Percentiles rank a stretch among this genome's conserved stretches.
Evolutionary conservation across 73 alveolate genomes (phyloP).

Genomic region (Diophrys appendiculata): DNA sequence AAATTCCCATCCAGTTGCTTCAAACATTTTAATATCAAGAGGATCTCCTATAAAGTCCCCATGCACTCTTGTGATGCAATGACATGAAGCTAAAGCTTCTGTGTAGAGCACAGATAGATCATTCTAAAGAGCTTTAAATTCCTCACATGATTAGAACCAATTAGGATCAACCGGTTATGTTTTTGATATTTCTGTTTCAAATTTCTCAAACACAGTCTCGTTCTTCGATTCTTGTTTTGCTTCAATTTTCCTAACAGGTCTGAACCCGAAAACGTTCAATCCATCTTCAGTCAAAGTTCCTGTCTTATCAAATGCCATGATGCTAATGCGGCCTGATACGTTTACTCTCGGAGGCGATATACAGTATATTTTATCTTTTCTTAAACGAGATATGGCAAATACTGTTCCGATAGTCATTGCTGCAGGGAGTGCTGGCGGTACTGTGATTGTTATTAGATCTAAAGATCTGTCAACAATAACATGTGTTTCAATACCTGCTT

Average conservation of each 20-base stretch:
- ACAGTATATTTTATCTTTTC: slow-evolving; percentile 80
- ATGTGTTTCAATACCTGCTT: slow-evolving; percentile 76
- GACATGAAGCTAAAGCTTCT: slow-evolving; percentile 86
- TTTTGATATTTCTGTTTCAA: background rate
- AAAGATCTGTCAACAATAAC: slow-evolving; percentile 50
- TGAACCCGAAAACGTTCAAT: slow-evolving; percentile 77
- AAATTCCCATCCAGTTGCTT: slow-evolving; percentile 91
- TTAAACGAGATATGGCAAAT: slow-evolving; percentile 81
- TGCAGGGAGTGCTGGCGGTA: slow-evolving; percentile 98
- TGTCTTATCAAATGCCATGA: slow-evolving; percentile 88
- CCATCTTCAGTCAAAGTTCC: slow-evolving; percentile 96
- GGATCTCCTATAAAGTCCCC: slow-evolving; percentile 96
- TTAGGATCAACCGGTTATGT: slow-evolving; percentile 26
- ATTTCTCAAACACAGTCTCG: background rate
- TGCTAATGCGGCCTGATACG: slow-evolving; percentile 75
- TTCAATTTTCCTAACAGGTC: slow-evolving; percentile 35
- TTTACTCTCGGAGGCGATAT: slow-evolving; percentile 88
- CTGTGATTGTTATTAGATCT: slow-evolving; percentile 92
- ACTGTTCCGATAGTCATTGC: slow-evolving; percentile 91
- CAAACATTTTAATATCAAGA: slow-evolving; percentile 95
- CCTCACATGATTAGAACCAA: slow-evolving; percentile 79
- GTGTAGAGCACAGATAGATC: slow-evolving; percentile 54
- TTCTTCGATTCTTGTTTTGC: background rate
- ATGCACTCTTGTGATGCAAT: slow-evolving; percentile 83
- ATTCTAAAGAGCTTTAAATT: slow-evolving; percentile 78